Conservation (phyloP, 306 rosid genomes). For the Pueraria montana region DNA sequence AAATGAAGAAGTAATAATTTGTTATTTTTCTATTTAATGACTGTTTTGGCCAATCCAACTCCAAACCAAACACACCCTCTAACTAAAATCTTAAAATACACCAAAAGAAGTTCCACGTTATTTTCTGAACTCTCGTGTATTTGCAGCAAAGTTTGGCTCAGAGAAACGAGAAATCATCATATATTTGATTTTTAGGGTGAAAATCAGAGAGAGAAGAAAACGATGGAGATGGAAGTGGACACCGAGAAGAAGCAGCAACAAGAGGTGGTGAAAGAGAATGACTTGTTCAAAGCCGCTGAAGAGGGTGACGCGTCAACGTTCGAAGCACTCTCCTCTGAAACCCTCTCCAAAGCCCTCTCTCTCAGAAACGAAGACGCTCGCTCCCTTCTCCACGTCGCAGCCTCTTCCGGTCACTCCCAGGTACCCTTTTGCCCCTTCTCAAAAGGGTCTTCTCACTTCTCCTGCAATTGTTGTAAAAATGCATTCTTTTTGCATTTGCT, state of each 20-base stretch:
- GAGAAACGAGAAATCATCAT: background rate
- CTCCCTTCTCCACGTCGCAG: conserved; percentile 86
- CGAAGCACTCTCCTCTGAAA: conserved; percentile 53
- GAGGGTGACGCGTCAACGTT: conserved; percentile 68
- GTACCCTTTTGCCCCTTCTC: conserved; percentile 47
- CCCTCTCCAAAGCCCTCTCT: conserved; percentile 68
- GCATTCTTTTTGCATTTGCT: conserved; percentile 30
- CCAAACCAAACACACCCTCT: no score
- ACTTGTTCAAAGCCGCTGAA: conserved; percentile 85
- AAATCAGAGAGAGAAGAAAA: background rate
- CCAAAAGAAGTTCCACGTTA: background rate
- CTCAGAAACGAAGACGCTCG: conserved; percentile 84
- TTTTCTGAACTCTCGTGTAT: background rate
- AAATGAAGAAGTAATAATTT: no score
- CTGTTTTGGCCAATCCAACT: no score
- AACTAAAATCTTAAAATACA: background rate
- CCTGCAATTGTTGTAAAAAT: conserved; percentile 16
- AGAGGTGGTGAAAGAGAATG: conserved; percentile 51
- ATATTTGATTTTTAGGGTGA: background rate
- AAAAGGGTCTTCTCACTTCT: background rate
- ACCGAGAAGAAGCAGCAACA: conserved; percentile 39
- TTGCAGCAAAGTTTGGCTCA: background rate
- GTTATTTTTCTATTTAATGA: no score
- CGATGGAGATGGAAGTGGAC: conserved; percentile 68
- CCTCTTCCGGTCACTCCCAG: conserved; percentile 74